Base-by-base conservation (phyloP, 495 filamentous ascomycete genomes). In the Penicillium nucicola region DNA sequence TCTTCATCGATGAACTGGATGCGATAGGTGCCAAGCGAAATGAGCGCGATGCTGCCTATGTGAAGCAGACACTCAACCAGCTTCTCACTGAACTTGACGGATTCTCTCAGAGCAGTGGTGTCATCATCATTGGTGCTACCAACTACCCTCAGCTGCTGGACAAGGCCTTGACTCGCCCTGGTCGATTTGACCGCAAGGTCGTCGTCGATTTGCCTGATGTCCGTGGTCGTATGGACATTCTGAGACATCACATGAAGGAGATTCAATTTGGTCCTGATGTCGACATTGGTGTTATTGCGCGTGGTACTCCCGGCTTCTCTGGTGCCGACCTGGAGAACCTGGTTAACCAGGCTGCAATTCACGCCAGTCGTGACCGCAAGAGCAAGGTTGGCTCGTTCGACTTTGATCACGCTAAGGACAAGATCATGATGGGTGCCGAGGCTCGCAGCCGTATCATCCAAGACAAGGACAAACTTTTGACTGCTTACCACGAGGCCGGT, bases 1-100 rank as follows among this genome's bases (percentile, higher is more conserved):
- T 98, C 46, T 98, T 98, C 74, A 98, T 98, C 55, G 93, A 98
- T 65, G 93, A 98, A 65, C 71, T 98, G 36, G 93, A 98, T 71
- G 93, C 93, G 25, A 92, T 98, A 56, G 93, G 93, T 57, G 90
- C 90, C 30, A 92, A 92, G 70, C 83, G 93, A 50, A 96, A 96
- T 57, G 88, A 92, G 37, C 80, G 90, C 50, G 95, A 98, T 69
- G 89, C 91, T 1, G 88, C 90, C n/a, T 96, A 98, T 61, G 88
- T 90, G 30, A 96, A 96, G 61, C 93, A 98, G 64, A 97, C 93
- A 0, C 78, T 98, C 55, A 98, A 98, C 62, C 95, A 98, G 69
- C 82, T 98, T 33, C 83, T 98, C 14, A 97, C 93, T n/a, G 95
- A 98, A 62, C 83, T 98, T 32, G 93, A 98, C 61, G 93, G 93